Percentiles rank a stretch among this genome's conserved stretches.
Evolutionary conservation across 257 asterid genomes (phyloP).

Genomic region (Solanum tacnaense): DNA sequence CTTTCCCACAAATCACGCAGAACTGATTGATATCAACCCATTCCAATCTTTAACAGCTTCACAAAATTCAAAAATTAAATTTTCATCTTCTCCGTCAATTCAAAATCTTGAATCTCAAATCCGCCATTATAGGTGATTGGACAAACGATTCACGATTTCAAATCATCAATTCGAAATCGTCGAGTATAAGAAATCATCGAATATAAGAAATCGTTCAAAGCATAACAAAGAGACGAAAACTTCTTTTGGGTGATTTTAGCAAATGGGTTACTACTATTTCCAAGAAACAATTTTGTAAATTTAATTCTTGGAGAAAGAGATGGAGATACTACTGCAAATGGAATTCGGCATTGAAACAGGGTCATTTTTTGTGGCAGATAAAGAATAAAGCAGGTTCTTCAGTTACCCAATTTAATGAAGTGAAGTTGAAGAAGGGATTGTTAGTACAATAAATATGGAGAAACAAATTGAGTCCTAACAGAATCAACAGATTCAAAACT

Average conservation of each 20-base stretch:
- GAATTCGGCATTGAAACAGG: not conserved
- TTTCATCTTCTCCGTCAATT: too few species aligned
- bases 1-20: too few species aligned
- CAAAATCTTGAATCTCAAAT: too few species aligned
- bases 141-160: too few species aligned
- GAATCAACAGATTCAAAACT: too few species aligned
- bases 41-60: too few species aligned
- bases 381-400: not conserved
- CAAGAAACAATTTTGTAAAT: constrained; percentile 1
- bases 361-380: not conserved
- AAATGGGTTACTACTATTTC: not conserved
- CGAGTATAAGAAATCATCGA: too few species aligned
- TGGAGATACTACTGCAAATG: not conserved
- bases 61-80: too few species aligned
- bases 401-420: not conserved
- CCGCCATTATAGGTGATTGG: too few species aligned
- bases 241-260: not conserved
- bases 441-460: not conserved
- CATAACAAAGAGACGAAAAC: not conserved
- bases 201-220: not conserved
- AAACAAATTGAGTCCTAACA: not conserved
- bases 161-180: too few species aligned
- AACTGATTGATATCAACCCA: too few species aligned
- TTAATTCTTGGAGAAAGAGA: not conserved
- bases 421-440: not conserved